Percentiles rank a stretch among this genome's conserved stretches.
phyloP scores from a whole-genome alignment of 2,329 filamentous ascomycete genomes.

The Aspergillus terreus region DNA sequence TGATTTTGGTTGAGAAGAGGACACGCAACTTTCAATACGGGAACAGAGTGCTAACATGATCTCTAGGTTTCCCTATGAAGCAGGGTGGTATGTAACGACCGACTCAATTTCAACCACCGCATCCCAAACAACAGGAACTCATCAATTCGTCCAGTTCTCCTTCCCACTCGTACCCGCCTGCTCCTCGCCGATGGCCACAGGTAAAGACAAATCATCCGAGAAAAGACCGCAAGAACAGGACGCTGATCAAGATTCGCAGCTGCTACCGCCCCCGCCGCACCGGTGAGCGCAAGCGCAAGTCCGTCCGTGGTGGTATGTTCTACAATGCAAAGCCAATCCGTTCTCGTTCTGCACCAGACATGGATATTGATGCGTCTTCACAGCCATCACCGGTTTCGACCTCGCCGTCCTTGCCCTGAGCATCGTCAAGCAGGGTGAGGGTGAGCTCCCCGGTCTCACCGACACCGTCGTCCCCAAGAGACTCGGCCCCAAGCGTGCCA shows the following conservation, averaged over 20 bases:
- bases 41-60: constrained; percentile 23
- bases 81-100: constrained; percentile 65
- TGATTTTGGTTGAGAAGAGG: neutral
- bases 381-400: constrained; percentile 94
- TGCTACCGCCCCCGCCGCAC: constrained; percentile 98
- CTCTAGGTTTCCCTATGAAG: constrained; percentile 94
- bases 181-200: constrained; percentile 88
- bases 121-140: constrained; percentile 21
- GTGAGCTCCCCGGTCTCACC: constrained; percentile 91
- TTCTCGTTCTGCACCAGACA: neutral
- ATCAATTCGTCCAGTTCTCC: constrained; percentile 58
- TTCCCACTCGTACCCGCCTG: constrained; percentile 96
- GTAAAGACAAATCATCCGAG: too few species aligned
- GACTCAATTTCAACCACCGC: constrained; percentile 21
- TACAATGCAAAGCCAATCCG: neutral
- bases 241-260: constrained; percentile 32
- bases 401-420: constrained; percentile 89
- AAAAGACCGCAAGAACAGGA: too few species aligned
- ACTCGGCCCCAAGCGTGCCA: constrained; percentile 98
- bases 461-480: constrained; percentile 98
- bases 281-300: constrained; percentile 99
- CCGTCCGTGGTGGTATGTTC: constrained; percentile 69
- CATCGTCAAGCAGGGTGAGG: constrained; percentile 97
- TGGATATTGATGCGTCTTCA: constrained; percentile 12
- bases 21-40: neutral